Percentiles rank a stretch among this genome's conserved stretches.
These are phyloP conservation scores for Russula sp. DNA, from an alignment of 768 basidiomycete species.

Conservation along the genomic window DNA sequence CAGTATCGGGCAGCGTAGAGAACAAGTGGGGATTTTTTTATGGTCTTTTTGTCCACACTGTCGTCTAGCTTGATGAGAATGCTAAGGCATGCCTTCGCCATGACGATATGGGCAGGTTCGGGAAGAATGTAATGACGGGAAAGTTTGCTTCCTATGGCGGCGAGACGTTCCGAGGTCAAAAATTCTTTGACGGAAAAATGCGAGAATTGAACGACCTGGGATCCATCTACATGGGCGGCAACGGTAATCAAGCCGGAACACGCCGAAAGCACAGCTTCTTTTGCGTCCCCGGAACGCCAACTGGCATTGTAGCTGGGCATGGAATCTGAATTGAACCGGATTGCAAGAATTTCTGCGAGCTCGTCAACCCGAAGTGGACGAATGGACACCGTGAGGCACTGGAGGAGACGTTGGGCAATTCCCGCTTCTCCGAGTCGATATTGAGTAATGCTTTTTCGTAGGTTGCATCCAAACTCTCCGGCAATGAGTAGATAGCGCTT, in stretches of 20 bases:
- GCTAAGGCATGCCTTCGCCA: conserved; percentile 9
- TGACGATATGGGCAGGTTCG: background rate
- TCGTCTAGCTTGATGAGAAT: conserved; percentile 5
- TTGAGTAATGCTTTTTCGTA: conserved; percentile 2
- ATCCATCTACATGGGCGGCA: background rate
- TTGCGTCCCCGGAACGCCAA: conserved; percentile 6
- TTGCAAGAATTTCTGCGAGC: conserved; percentile 18
- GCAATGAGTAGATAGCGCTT: background rate
- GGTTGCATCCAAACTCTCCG: conserved; percentile 11
- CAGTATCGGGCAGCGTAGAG: conserved; percentile 18
- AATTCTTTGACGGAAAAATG: conserved; percentile 23
- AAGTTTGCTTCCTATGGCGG: background rate
- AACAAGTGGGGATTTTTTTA: background rate
- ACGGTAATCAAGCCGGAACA: conserved; percentile 13
- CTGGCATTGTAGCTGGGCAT: background rate
- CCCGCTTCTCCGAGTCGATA: conserved; percentile 16
- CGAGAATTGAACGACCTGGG: conserved; percentile 3
- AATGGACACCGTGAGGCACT: conserved; percentile 5
- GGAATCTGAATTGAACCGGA: conserved; percentile 3
- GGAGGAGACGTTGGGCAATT: conserved; percentile 5
- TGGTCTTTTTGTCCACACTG: background rate
- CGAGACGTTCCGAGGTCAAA: conserved; percentile 10
- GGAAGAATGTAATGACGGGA: conserved; percentile 3
- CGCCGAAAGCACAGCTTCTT: conserved; percentile 9
- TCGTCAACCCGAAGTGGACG: conserved; percentile 16